A percentile compares a stretch with the other conserved stretches of the same genome.
phyloP scores from a whole-genome alignment of 2,329 filamentous ascomycete species.

The Ceratocystis destructans region DNA sequence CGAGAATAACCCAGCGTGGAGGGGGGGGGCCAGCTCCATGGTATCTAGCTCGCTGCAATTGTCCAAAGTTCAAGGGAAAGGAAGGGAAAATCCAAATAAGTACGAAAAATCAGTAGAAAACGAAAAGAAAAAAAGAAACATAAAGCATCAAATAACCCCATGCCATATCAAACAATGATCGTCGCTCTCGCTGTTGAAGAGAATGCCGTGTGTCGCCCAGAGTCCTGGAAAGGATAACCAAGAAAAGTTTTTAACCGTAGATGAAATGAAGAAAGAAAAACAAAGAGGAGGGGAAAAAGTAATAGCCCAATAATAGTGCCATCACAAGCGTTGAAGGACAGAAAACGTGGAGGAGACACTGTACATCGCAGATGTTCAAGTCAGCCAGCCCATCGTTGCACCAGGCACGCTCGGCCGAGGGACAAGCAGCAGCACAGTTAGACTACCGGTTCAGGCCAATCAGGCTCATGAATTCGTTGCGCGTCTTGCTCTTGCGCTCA shows the following conservation, averaged over 20 bases:
- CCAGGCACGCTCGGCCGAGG: neutral
- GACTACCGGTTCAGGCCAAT: slow-evolving; percentile 42
- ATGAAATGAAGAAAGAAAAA: slow-evolving; percentile 14
- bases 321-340: slow-evolving; percentile 2
- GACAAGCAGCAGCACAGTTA: neutral
- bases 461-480: slow-evolving; percentile 88
- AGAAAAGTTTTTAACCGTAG: slow-evolving; percentile 7
- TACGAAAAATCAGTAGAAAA: slow-evolving; percentile 3
- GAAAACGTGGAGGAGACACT: neutral
- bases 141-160: slow-evolving; percentile 2
- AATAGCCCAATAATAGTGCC: neutral
- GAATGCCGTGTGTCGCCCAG: slow-evolving; percentile 17
- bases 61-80: neutral
- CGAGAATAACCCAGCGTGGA: neutral
- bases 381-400: neutral
- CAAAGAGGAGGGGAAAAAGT: neutral
- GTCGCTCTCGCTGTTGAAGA: slow-evolving; percentile 20
- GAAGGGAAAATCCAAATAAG: neutral
- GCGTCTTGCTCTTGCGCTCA: slow-evolving; percentile 79
- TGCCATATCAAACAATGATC: slow-evolving; percentile 18
- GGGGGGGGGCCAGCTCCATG: neutral
- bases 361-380: neutral
- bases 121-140: neutral
- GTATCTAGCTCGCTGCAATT: neutral
- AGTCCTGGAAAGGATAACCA: slow-evolving; percentile 11